A percentile compares a stretch with the other conserved stretches of the same genome.
Evolutionary conservation across 1,284 basidiomycete genomes (phyloP).

Genomic region (Serendipita sp.): DNA sequence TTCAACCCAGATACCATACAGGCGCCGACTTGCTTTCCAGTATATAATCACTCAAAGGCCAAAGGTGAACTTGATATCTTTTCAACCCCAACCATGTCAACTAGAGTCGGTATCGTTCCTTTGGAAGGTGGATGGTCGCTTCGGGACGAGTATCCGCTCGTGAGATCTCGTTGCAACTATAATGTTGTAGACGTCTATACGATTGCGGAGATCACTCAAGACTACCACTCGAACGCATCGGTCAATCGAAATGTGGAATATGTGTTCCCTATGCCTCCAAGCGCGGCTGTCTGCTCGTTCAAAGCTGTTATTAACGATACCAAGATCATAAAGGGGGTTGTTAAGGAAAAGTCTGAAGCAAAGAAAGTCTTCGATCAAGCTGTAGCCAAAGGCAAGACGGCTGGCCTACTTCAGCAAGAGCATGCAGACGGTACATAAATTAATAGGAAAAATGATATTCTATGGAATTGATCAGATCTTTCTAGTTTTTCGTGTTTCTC

Average conservation of each 20-base stretch:
- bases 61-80: too few species aligned
- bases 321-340: conserved; percentile 13
- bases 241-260: conserved; percentile 9
- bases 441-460: conserved; percentile 12
- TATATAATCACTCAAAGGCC: too few species aligned
- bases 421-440: conserved; percentile 32
- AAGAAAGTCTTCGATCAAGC: conserved; percentile 15
- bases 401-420: conserved; percentile 35
- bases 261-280: conserved; percentile 17
- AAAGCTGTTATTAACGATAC: conserved; percentile 13
- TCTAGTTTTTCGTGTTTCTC: conserved; percentile 13
- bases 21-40: too few species aligned
- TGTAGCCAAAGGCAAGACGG: conserved; percentile 14
- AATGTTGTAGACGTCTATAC: background rate
- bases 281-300: conserved; percentile 16
- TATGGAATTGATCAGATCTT: background rate
- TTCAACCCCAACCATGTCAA: too few species aligned
- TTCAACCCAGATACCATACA: too few species aligned
- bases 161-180: background rate
- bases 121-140: too few species aligned
- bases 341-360: conserved; percentile 16
- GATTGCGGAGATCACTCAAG: background rate
- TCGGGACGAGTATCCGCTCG: background rate
- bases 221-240: background rate
- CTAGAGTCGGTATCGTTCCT: too few species aligned